These are phyloP conservation scores for Calonectria henricotiae DNA, from an alignment of 2,329 filamentous ascomycete genomes.

Conservation along the genomic window DNA sequence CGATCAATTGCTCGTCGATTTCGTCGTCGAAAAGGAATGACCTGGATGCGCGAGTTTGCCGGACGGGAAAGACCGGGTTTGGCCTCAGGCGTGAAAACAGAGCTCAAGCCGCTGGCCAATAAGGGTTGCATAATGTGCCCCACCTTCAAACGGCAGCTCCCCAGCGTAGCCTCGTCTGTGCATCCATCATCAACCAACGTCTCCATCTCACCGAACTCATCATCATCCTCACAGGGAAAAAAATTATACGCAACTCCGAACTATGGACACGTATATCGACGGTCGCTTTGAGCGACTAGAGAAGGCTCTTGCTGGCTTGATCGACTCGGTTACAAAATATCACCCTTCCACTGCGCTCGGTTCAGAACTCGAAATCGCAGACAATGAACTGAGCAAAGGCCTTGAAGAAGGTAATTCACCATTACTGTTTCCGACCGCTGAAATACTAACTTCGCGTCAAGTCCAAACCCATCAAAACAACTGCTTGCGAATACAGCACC, in stretches of 20 bases:
- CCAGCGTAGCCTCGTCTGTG: constrained; percentile 39
- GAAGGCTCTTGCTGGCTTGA: constrained; percentile 77
- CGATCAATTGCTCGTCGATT: constrained; percentile 59
- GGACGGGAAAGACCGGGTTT: constrained; percentile 57
- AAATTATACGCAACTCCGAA: not conserved
- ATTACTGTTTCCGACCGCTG: not conserved
- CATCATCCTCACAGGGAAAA: not conserved
- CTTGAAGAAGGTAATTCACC: constrained; percentile 74
- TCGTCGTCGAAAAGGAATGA: constrained; percentile 52
- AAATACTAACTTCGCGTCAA: constrained; percentile 53
- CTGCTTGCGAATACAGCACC: constrained; percentile 76
- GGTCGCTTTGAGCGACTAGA: constrained; percentile 78
- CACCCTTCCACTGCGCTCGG: constrained; percentile 81
- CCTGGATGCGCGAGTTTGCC: constrained; percentile 57
- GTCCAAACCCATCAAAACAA: constrained; percentile 85
- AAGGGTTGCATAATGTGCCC: not conserved
- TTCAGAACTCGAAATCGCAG: constrained; percentile 79
- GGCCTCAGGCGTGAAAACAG: constrained; percentile 55
- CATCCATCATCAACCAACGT: constrained; percentile 22
- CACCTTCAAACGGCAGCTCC: constrained; percentile 47
- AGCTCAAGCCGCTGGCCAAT: constrained; percentile 44
- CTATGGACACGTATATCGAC: constrained; percentile 77
- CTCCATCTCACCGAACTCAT: not conserved
- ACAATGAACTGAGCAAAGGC: constrained; percentile 77
- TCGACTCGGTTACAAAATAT: constrained; percentile 87